phyloP scores from a whole-genome alignment of 352 stramenopile genomes.

The Phytophthora sojae region DNA sequence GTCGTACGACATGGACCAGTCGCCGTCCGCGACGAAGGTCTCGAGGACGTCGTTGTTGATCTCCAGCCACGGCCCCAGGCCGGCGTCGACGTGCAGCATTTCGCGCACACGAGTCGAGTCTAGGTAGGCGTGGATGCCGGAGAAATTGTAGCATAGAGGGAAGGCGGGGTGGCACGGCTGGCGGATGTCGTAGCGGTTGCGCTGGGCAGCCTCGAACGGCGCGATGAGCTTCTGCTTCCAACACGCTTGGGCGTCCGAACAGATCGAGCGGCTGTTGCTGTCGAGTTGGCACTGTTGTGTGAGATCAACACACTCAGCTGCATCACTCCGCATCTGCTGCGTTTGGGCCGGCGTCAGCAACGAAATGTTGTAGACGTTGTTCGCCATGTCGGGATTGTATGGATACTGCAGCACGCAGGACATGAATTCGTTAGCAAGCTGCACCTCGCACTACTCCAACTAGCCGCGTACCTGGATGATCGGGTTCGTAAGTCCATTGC shows the following conservation, averaged over 20 bases:
- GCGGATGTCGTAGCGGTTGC: neutral
- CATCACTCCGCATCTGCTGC: neutral
- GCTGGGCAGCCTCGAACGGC: neutral
- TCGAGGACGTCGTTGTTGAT: neutral
- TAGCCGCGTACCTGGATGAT: neutral
- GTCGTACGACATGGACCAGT: conserved; percentile 1
- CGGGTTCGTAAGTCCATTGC: neutral
- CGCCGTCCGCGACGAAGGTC: neutral
- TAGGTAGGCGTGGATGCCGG: neutral
- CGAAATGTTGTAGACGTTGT: neutral
- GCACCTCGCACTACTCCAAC: neutral
- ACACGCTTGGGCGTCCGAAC: neutral
- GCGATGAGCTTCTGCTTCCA: neutral
- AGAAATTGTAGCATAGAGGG: neutral
- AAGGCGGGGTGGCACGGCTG: neutral
- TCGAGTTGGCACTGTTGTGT: neutral
- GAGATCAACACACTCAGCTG: neutral
- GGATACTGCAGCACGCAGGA: neutral
- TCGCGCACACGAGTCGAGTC: neutral
- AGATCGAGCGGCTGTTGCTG: neutral
- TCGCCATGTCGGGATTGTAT: neutral
- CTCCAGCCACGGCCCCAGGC: neutral
- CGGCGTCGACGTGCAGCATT: neutral
- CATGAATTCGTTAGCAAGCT: neutral
- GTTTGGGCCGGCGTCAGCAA: neutral